Conservation (phyloP, 176 grass and related monocot species). For the Tillandsia fasciculata region DNA sequence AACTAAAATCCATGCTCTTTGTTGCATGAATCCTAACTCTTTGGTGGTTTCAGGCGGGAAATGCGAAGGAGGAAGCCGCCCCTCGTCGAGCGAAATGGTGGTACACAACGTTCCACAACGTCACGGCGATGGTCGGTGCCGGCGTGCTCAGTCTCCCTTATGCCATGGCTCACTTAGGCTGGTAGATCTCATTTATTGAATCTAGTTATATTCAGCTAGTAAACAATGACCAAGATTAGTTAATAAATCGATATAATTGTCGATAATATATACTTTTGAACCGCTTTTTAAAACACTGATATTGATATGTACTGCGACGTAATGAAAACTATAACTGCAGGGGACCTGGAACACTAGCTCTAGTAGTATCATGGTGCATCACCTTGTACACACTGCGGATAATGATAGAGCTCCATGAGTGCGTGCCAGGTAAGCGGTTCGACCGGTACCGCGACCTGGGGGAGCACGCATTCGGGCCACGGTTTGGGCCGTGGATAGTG, state of each 20-base stretch:
- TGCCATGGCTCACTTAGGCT: conserved; percentile 25
- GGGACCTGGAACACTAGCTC: conserved; percentile 20
- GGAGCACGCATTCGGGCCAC: conserved; percentile 9
- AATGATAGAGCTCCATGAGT: conserved; percentile 26
- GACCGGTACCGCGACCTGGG: conserved; percentile 21
- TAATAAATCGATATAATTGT: neutral
- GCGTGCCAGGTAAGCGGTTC: conserved; percentile 18
- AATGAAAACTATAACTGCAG: neutral
- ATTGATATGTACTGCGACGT: too few species aligned
- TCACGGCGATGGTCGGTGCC: conserved; percentile 23
- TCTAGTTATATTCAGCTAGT: neutral
- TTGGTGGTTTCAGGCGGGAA: conserved; percentile 23
- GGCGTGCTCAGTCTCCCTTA: conserved; percentile 20
- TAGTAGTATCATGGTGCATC: conserved; percentile 22
- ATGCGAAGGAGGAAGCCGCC: neutral
- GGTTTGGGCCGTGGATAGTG: conserved; percentile 10
- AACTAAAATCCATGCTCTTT: neutral
- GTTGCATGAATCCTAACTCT: neutral
- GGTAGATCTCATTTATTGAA: conserved; percentile 5
- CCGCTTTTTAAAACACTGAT: neutral
- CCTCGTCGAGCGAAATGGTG: conserved; percentile 17
- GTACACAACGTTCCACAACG: conserved; percentile 22
- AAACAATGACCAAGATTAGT: neutral
- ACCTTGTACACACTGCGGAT: conserved; percentile 24
- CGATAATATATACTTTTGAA: neutral